These are phyloP conservation scores for Curvularia hawaiiensis DNA, from an alignment of 2,329 filamentous ascomycete genomes.

Conservation along the genomic window DNA sequence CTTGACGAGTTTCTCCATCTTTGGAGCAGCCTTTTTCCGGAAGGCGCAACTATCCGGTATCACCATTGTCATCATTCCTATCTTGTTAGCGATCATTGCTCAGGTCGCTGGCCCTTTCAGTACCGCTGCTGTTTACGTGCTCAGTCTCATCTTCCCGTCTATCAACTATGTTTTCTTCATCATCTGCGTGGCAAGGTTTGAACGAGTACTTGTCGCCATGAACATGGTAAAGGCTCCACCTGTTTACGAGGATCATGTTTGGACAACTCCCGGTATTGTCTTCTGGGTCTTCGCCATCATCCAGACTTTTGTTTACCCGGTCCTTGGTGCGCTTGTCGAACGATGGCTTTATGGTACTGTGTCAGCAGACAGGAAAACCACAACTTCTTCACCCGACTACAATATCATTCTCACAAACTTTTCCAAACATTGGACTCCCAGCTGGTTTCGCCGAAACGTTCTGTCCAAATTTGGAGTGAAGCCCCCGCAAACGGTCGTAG, in stretches of 20 bases:
- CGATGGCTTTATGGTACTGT: conserved; percentile 75
- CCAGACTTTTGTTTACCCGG: conserved; percentile 78
- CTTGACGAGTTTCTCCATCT: conserved; percentile 78
- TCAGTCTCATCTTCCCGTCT: conserved; percentile 80
- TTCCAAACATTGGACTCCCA: conserved; percentile 77
- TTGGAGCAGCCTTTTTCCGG: conserved; percentile 83
- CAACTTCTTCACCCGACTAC: conserved; percentile 42
- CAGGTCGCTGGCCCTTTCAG: conserved; percentile 71
- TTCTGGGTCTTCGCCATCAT: conserved; percentile 79
- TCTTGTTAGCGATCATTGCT: conserved; percentile 80
- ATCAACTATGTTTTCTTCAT: conserved; percentile 89
- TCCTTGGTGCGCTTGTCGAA: conserved; percentile 77
- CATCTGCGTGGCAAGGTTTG: conserved; percentile 76
- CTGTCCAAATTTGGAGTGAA: conserved; percentile 54
- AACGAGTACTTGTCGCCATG: conserved; percentile 64
- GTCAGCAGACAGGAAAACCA: conserved; percentile 57
- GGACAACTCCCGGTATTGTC: conserved; percentile 72
- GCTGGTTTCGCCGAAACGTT: conserved; percentile 60
- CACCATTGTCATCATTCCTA: conserved; percentile 71
- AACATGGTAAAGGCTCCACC: conserved; percentile 69
- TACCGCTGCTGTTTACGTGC: conserved; percentile 68
- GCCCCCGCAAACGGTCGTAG: conserved; percentile 69
- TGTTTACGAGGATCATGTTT: conserved; percentile 50
- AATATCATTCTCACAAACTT: conserved; percentile 76
- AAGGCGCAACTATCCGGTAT: conserved; percentile 89